Percentiles rank a stretch among this genome's conserved stretches.
Conservation (phyloP, 2,329 filamentous ascomycete genomes). For the Hypoxylon sp. region DNA sequence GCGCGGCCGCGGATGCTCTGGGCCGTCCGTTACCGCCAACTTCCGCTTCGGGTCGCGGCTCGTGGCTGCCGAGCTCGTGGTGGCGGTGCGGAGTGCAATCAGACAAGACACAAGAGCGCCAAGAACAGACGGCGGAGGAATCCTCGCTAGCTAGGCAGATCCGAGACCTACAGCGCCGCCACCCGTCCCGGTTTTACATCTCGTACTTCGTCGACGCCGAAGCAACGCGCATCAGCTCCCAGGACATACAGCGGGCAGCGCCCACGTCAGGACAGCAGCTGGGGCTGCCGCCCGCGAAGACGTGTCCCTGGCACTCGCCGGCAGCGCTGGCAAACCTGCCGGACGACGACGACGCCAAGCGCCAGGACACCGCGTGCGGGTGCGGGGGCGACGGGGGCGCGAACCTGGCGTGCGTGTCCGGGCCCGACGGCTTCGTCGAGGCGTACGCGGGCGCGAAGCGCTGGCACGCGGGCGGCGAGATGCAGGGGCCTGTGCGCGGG, state of each 20-base stretch:
- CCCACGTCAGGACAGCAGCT: constrained; percentile 35
- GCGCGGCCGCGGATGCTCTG: constrained; percentile 69
- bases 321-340: constrained; percentile 34
- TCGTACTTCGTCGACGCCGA: constrained; percentile 87
- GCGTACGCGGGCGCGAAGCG: constrained; percentile 82
- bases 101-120: constrained; percentile 14
- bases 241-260: constrained; percentile 50
- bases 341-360: constrained; percentile 40
- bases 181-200: constrained; percentile 66
- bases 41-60: not conserved
- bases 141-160: constrained; percentile 58
- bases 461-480: constrained; percentile 75
- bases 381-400: constrained; percentile 61
- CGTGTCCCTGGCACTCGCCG: constrained; percentile 43
- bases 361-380: constrained; percentile 29
- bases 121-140: constrained; percentile 12
- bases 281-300: constrained; percentile 25
- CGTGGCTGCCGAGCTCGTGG: not conserved
- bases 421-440: constrained; percentile 87
- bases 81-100: constrained; percentile 32
- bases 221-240: constrained; percentile 66
- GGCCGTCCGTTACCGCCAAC: constrained; percentile 53
- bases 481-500: constrained; percentile 78
- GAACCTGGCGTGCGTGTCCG: constrained; percentile 82
- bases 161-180: constrained; percentile 64